Conservation (phyloP, 495 filamentous ascomycete species). For the Haplographium delicatum region DNA sequence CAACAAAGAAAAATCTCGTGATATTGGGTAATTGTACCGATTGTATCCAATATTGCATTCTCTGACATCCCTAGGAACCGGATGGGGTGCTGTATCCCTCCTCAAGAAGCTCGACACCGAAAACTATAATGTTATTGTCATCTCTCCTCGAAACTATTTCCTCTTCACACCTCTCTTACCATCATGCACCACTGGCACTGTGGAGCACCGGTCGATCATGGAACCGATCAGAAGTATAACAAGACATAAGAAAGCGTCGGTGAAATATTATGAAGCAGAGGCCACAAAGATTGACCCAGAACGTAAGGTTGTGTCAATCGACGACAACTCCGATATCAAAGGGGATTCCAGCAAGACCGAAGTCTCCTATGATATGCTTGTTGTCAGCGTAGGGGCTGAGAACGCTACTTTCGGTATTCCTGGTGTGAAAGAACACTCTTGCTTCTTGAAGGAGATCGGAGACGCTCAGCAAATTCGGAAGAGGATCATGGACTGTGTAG, state of each 20-base stretch:
- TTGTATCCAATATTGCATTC: constrained; percentile 1
- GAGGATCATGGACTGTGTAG: constrained; percentile 99
- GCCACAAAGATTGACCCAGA: constrained; percentile 94
- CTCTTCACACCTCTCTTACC: constrained; percentile 97
- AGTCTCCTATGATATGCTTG: constrained; percentile 96
- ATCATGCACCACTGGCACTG: constrained; percentile 92
- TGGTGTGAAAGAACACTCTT: constrained; percentile 89
- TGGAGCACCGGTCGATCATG: constrained; percentile 99
- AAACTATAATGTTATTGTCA: constrained; percentile 97
- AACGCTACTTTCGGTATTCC: constrained; percentile 98
- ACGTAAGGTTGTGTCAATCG: constrained; percentile 79
- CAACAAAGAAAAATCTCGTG: constrained; percentile 93
- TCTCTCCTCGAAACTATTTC: constrained; percentile 98
- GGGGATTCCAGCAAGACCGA: constrained; percentile 78
- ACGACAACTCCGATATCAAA: constrained; percentile 89
- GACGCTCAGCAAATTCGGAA: constrained; percentile 95
- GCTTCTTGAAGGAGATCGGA: constrained; percentile 96
- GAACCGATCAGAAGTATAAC: constrained; percentile 94
- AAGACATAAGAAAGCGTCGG: constrained; percentile 82
- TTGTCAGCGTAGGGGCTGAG: constrained; percentile 94
- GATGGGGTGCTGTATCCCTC: constrained; percentile 94
- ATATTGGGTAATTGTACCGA: constrained; percentile 68
- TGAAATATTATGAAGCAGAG: constrained; percentile 97
- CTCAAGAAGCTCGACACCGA: constrained; percentile 97
- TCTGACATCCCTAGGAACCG: constrained; percentile 60